Base-by-base conservation (phyloP, 1,139 yeast genomes). In the Protomyces lactucae-debilis region DNA sequence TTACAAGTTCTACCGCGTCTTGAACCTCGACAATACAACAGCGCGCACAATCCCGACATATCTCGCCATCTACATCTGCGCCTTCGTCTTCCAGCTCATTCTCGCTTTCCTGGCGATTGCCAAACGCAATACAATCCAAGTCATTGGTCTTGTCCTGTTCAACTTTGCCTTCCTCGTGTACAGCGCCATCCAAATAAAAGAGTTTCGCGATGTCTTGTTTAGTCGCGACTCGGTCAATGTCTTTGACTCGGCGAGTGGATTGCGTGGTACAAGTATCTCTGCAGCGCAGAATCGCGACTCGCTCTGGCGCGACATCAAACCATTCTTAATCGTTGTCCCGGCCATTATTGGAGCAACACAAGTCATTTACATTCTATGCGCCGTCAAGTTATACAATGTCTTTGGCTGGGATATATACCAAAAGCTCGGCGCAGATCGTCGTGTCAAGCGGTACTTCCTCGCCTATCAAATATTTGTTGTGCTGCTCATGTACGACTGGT, bases 371-470 rank as follows among this genome's bases (percentile, higher is more conserved):
- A 21, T 60, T 14, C 12, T 46, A 14, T 53, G 59, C 39, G 64
- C 59, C 9, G 16, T 54, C 35, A 72, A 73, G 60, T 77, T 76
- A 14, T 75, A 81, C 60, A 73, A 74, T 32, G 79, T 79, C 61
- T 81, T 82, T 65, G 79, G 78, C 65, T 81, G 84, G 84, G 76
- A 78, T 67, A 75, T 79, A 43, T 82, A 78, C 72, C 80, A 82
- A 72, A 78, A 78, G 65, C 78, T 82, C 56, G 85, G 85, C 1
- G 84, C 83, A 1, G 82, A 80, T 69, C 69, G 78, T 39, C 70
- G 72, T 16, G 75, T 79, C 68, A 76, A 78, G 68, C 72, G 75
- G 25, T 75, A 60, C 40, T 60, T 52, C 57, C 46, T 59, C 52
- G 55, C 64, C n/a, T 80, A 77, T 70, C 70, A 81, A 69, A 70